Percentiles rank a stretch among this genome's conserved stretches.
Conservation (phyloP, 1,284 basidiomycete genomes). For the Stygiomarasmius scandens region DNA sequence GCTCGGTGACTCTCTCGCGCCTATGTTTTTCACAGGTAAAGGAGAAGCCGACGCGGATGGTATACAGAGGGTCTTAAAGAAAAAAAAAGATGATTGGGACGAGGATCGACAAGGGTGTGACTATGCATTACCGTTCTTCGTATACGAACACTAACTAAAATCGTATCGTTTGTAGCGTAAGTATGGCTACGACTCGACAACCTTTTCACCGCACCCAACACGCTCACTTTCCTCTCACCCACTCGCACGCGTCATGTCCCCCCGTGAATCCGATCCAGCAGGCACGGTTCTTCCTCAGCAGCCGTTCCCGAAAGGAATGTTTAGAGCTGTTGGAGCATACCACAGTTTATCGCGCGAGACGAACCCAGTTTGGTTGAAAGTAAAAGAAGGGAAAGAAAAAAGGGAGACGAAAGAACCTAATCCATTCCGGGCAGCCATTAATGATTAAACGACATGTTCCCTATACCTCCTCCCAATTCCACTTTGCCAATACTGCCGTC, state of each 20-base stretch:
- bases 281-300: conserved; percentile 93
- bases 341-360: conserved; percentile 80
- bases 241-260: conserved; percentile 76
- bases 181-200: conserved; percentile 60
- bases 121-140: not conserved
- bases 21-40: conserved; percentile 35
- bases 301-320: conserved; percentile 89
- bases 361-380: conserved; percentile 86
- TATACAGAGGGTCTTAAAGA: conserved; percentile 31
- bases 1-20: conserved; percentile 78
- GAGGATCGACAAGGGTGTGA: conserved; percentile 9
- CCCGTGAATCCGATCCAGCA: conserved; percentile 87
- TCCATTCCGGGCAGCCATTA: conserved; percentile 89
- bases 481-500: no score
- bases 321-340: conserved; percentile 69
- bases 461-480: conserved; percentile 51
- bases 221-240: conserved; percentile 73
- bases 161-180: conserved; percentile 45
- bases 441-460: conserved; percentile 94
- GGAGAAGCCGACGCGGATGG: conserved; percentile 37
- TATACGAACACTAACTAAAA: not conserved
- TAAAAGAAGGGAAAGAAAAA: conserved; percentile 36
- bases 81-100: conserved; percentile 63
- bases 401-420: conserved; percentile 40
- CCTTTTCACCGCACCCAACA: conserved; percentile 77